Percentiles rank a stretch among this genome's conserved stretches.
These are phyloP conservation scores for Schizonepeta tenuifolia DNA, from an alignment of 257 asterid genomes.

Conservation along the genomic window DNA sequence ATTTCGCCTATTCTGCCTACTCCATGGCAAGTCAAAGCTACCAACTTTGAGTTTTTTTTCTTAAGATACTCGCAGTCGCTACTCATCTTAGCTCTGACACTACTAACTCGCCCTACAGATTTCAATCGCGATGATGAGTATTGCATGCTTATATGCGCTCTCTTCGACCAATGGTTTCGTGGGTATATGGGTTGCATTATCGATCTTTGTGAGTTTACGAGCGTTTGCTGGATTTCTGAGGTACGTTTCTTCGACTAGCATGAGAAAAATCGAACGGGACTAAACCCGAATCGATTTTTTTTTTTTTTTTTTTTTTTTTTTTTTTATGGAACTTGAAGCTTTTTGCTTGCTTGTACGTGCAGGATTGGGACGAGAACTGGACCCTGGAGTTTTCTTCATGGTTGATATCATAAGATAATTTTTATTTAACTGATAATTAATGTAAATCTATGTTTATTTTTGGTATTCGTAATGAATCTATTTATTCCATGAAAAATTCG, in stretches of 20 bases:
- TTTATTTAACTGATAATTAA: too few species aligned
- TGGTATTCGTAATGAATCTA: too few species aligned
- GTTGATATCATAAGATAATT: neutral
- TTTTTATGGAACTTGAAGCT: neutral
- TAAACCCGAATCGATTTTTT: neutral
- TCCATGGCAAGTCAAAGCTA: constrained; percentile 51
- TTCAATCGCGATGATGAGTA: constrained; percentile 38
- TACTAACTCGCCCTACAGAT: constrained; percentile 33
- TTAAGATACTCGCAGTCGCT: neutral
- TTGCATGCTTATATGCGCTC: constrained; percentile 37
- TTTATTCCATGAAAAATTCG: too few species aligned
- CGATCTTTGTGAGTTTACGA: constrained; percentile 54
- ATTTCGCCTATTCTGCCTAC: constrained; percentile 54
- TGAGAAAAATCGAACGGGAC: neutral
- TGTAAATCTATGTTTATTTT: too few species aligned
- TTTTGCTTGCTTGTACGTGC: constrained; percentile 26
- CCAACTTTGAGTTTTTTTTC: too few species aligned
- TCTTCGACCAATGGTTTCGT: constrained; percentile 45
- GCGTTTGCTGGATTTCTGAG: constrained; percentile 52
- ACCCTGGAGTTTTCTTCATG: constrained; percentile 50
- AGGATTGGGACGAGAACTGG: constrained; percentile 60
- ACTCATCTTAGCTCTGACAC: neutral
- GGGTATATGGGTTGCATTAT: constrained; percentile 51
- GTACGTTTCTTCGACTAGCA: constrained; percentile 23
- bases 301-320: too few species aligned